Base-by-base conservation (phyloP, 768 basidiomycete species). In the Suillus plorans region DNA sequence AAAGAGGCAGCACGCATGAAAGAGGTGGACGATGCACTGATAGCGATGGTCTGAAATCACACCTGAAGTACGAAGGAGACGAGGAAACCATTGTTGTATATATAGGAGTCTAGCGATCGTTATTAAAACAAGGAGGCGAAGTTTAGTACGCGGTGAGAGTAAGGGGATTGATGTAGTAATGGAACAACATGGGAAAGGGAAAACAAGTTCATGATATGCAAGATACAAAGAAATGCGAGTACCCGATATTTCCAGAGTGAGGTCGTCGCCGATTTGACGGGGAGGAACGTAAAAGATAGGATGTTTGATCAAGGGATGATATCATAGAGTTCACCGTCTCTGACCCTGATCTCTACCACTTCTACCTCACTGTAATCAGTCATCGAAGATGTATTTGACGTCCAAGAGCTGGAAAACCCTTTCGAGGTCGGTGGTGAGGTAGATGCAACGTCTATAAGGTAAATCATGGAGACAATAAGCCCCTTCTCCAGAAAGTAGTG, bases 291-390 rank as follows among this genome's bases (percentile, higher is more conserved):
- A 31, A 49, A 14, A 16, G 12, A 25, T 31, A 50, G 49, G 22
- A 44, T 9, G 64, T 10, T 31, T 62, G 49, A 64, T 75, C 63
- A 83, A 42, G 88, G 92, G 74, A 94, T 90, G 73, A 94, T 89
- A 65, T 86, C 84, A 74, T 87, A 84, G 59, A 93, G 79, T 70
- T 94, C 92, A 60, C 85, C 89, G 70, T 92, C 92, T 67, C 84
- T 82, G 65, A 94, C 90, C 65, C 92, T 84, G 74, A 94, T 95
- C 79, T 93, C 91, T 69, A 91, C 92, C 44, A 94, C 92, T 76
- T 94, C 92, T 65, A 94, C 87, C 73, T 93, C 91, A 68, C 31
- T 31, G 28, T 91, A 92, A 69, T 91, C 90, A 66, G 84, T 86
- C 67, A 90, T 76, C 62, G 85, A 85, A 53, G 87, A 85, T 74